Base-by-base conservation (phyloP, 2,329 filamentous ascomycete genomes). In the Zarea fungicola region DNA sequence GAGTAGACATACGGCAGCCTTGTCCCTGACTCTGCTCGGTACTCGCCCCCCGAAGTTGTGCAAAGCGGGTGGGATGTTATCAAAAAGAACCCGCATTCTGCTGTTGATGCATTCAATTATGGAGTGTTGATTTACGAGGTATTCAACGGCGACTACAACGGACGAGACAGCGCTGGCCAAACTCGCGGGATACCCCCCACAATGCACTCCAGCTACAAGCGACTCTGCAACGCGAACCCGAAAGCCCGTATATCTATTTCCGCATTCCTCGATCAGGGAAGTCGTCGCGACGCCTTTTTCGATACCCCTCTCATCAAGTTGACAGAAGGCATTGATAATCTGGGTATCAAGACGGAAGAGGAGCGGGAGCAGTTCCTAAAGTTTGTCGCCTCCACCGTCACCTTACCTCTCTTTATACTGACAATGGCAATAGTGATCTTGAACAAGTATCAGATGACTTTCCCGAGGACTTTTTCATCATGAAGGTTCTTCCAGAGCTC, bases 381-480 rank as follows among this genome's bases (percentile, higher is more conserved):
- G 85, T 77, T 56, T 44, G 65, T 61, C 7, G 14, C 2, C 2
- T 3, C 28, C 25, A 3, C 81, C 9, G 10, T 13, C 8, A 8
- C 21, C 6, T 7, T 45, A 28, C 49, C 28, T 36, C n/a, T 14
- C 14, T 25, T 4, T 5, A 9, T 53, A 53, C 62, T 71, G 41
- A 57, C 54, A 78, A 6, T 21, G 2, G 5, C 74, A 56, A 11
- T 35, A 77, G 75, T 48, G 89, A 95, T 60, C 78, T 99, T 6
- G 89, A 95, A 56, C 78, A 87, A 52, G 77, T 96, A 5, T 86
- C 89, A 0, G 89, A 96, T 56, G 91, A 99, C 65, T 96, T 97
- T 53, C 93, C 93, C 0, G 92, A 96, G 62, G 93, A 97, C 52
- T 99, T 96, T 66, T 96, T 97, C 75, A 95, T 95, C 64, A 87